A percentile compares a stretch with the other conserved stretches of the same genome.
Conservation (phyloP, 2,329 filamentous ascomycete species). For the Lecanoromycetidae sp. region DNA sequence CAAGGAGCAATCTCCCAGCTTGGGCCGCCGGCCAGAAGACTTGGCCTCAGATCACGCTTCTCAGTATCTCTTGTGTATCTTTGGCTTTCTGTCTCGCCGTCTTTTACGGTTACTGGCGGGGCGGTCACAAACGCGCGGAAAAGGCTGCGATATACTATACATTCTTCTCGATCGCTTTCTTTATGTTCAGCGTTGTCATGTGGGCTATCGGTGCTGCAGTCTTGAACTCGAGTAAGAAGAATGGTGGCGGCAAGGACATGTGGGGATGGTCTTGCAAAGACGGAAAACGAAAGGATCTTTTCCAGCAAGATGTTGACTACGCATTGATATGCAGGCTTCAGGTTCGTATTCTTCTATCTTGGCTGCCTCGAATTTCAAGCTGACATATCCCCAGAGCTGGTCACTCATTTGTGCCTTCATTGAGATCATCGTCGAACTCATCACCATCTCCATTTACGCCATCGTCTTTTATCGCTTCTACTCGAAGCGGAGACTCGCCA, state of each 20-base stretch:
- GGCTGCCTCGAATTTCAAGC: background rate
- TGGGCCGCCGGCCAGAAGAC: conserved; percentile 70
- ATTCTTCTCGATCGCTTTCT: conserved; percentile 83
- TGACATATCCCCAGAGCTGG: conserved; percentile 58
- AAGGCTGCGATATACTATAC: conserved; percentile 95
- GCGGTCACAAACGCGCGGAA: conserved; percentile 77
- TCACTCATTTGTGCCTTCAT: conserved; percentile 92
- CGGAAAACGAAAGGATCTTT: conserved; percentile 68
- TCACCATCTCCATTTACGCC: conserved; percentile 85
- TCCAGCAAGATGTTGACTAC: conserved; percentile 72
- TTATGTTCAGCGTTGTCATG: conserved; percentile 83
- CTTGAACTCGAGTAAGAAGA: conserved; percentile 65
- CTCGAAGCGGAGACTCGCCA: conserved; percentile 86
- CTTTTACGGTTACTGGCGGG: conserved; percentile 75
- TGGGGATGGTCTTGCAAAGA: conserved; percentile 98
- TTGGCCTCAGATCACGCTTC: conserved; percentile 82
- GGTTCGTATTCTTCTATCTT: conserved; percentile 33
- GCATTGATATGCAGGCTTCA: conserved; percentile 80
- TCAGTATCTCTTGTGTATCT: conserved; percentile 68
- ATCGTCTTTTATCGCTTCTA: conserved; percentile 96
- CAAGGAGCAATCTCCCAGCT: conserved; percentile 67
- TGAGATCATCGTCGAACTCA: conserved; percentile 82
- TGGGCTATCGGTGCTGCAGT: conserved; percentile 80
- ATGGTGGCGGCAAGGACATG: conserved; percentile 68
- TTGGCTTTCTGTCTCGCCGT: conserved; percentile 67